A percentile compares a stretch with the other conserved stretches of the same genome.
phyloP scores from a whole-genome alignment of 73 alveolate species.

The Uronychia setigera region DNA sequence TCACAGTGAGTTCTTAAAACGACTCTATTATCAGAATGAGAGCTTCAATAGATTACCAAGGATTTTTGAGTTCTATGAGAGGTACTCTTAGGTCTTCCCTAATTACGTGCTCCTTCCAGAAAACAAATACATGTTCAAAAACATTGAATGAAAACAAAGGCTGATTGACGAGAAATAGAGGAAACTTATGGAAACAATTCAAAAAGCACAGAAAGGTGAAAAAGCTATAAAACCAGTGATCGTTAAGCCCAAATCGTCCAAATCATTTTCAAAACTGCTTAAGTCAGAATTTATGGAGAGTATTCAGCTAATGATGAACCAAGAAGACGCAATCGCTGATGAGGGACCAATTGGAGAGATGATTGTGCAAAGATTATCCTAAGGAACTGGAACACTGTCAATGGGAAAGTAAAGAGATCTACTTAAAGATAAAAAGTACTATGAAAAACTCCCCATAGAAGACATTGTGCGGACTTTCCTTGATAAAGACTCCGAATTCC shows the following conservation, averaged over 20 bases:
- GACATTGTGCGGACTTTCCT: background rate
- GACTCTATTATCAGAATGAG: conserved; percentile 68
- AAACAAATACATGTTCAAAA: conserved; percentile 81
- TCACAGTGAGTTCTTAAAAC: conserved; percentile 79
- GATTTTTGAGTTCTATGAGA: conserved; percentile 82
- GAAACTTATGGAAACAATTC: conserved; percentile 23
- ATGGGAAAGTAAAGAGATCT: too few species aligned
- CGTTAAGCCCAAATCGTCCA: too few species aligned
- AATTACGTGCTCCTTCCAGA: conserved; percentile 83
- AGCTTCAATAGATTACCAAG: conserved; percentile 70
- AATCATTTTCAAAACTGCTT: background rate
- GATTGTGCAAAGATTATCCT: too few species aligned
- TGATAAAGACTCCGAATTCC: background rate
- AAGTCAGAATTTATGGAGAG: background rate
- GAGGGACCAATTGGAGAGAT: background rate
- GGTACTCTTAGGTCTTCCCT: conserved; percentile 83
- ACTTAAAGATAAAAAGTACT: background rate
- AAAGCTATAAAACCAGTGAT: too few species aligned
- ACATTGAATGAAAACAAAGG: conserved; percentile 79
- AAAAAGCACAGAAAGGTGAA: background rate
- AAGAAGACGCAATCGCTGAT: background rate
- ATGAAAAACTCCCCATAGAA: background rate
- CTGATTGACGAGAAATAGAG: conserved; percentile 75
- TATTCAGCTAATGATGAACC: background rate
- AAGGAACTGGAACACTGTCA: too few species aligned